Evolutionary conservation across 495 filamentous ascomycete species (phyloP).

Genomic region (Penicillium odoratum): DNA sequence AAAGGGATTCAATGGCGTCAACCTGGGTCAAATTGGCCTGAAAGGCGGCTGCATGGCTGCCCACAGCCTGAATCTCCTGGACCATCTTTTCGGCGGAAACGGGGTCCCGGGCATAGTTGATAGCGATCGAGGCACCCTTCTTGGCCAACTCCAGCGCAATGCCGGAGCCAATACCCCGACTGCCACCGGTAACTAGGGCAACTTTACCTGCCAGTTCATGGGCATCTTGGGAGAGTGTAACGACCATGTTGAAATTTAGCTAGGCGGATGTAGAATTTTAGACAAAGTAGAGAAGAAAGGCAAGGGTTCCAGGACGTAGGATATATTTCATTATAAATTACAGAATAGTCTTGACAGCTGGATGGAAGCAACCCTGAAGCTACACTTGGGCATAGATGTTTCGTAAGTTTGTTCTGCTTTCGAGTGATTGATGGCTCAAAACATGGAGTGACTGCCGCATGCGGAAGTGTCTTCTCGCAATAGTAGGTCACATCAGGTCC

Average conservation of each 20-base stretch:
- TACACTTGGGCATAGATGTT: too few relatives aligned
- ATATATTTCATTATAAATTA: neutral
- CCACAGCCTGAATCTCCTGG: slow-evolving; percentile 57
- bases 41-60: slow-evolving; percentile 64
- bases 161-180: slow-evolving; percentile 71
- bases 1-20: slow-evolving; percentile 61
- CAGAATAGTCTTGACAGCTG: neutral
- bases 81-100: slow-evolving; percentile 64
- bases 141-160: slow-evolving; percentile 75
- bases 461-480: slow-evolving; percentile 13
- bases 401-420: neutral
- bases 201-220: slow-evolving; percentile 61
- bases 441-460: slow-evolving; percentile 18
- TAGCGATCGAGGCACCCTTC: slow-evolving; percentile 68
- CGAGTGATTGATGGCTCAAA: neutral
- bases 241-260: slow-evolving; percentile 19
- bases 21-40: slow-evolving; percentile 73
- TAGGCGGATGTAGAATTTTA: neutral
- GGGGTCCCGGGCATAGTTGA: slow-evolving; percentile 73
- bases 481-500: slow-evolving; percentile 14
- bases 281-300: too few relatives aligned
- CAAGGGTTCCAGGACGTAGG: neutral
- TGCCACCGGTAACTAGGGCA: slow-evolving; percentile 70
- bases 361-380: neutral
- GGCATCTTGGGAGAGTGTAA: slow-evolving; percentile 14